A percentile compares a stretch with the other conserved stretches of the same genome.
Evolutionary conservation across 345 rosid genomes (phyloP).

Genomic region (Clausena lansium): DNA sequence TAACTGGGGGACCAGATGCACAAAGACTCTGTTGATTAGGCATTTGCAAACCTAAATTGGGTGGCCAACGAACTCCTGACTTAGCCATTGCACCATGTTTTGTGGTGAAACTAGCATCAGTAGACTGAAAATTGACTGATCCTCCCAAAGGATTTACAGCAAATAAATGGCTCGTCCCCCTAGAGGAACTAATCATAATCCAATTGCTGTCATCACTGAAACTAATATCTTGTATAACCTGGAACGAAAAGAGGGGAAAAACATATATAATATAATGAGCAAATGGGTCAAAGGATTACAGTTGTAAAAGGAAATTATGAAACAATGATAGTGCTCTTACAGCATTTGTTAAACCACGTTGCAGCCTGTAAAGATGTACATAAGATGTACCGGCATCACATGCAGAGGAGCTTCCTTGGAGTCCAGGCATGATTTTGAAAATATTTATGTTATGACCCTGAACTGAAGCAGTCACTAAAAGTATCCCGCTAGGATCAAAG

Average conservation of each 20-base stretch:
- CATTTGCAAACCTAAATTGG: conserved; percentile 29
- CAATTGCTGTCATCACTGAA: conserved; percentile 80
- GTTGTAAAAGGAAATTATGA: background rate
- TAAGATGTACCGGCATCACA: conserved; percentile 43
- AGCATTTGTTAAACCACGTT: conserved; percentile 94
- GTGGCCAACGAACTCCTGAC: conserved; percentile 41
- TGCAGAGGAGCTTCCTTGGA: conserved; percentile 36
- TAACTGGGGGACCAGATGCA: conserved; percentile 55
- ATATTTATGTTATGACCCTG: conserved; percentile 92
- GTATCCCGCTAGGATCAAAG: conserved; percentile 90
- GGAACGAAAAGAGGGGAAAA: conserved; percentile 18
- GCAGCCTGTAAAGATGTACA: conserved; percentile 81
- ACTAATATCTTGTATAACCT: conserved; percentile 96
- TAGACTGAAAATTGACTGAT: conserved; percentile 35
- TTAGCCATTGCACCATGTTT: conserved; percentile 29
- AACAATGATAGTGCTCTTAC: conserved; percentile 41
- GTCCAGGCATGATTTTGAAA: conserved; percentile 70
- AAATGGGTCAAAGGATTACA: background rate
- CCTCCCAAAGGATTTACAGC: conserved; percentile 68
- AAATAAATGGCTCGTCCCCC: conserved; percentile 96
- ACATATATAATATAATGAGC: background rate
- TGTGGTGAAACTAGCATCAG: conserved; percentile 28
- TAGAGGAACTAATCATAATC: conserved; percentile 89
- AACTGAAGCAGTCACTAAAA: conserved; percentile 90
- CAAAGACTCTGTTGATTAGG: conserved; percentile 36